Evolutionary conservation across 129 eudicot genomes (phyloP), one percentile per base, ranked within the genome.

Genomic region (Flaveria brownii): DNA sequence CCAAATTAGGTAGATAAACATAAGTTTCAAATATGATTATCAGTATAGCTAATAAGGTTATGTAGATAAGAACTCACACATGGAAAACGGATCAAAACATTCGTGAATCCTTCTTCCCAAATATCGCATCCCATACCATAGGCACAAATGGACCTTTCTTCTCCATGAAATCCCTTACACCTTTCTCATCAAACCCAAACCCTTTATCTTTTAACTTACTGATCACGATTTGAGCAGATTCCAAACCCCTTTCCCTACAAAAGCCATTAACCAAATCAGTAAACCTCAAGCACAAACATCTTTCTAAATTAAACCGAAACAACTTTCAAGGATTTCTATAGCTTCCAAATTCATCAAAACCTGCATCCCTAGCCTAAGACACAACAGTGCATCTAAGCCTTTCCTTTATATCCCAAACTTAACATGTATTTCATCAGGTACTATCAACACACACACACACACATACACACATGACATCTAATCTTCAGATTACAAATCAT

Each of bases 61-160:
- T 51, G 66, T 9, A 66, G 42, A 18, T 16, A 13, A 66, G 9
- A 51, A 9, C 39, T 42, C 76, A 25, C 17, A 59, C 36, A 69
- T 41, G 7, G 13, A 41, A 73, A 36, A 41, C 0, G 16, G 16
- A 74, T 80, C 75, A 80, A 11, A 80, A 46, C 75, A 80, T 74
- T 55, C 74, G 70, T 46, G 80, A 80, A 74, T 61, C 45, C 50
- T 86, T 88, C 81, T 89, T 91, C 70, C 98, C 98, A 43, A 94
- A 72, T 55, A 91, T 87, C 16, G 93, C 96, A 67, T 94, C 98
- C 97, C 98, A 88, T n/a, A 94, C 96, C 83, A 75, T 30, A 6
- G 93, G 93, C 79, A 74, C 74, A 72, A 84, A 84, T 17, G 97
- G 90, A 2, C 98, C 97, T 73, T 86, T 88, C 86, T 89, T 94